A percentile compares a stretch with the other conserved stretches of the same genome.
Evolutionary conservation across 345 rosid species (phyloP).

Genomic region (Eucalyptus curtisii): DNA sequence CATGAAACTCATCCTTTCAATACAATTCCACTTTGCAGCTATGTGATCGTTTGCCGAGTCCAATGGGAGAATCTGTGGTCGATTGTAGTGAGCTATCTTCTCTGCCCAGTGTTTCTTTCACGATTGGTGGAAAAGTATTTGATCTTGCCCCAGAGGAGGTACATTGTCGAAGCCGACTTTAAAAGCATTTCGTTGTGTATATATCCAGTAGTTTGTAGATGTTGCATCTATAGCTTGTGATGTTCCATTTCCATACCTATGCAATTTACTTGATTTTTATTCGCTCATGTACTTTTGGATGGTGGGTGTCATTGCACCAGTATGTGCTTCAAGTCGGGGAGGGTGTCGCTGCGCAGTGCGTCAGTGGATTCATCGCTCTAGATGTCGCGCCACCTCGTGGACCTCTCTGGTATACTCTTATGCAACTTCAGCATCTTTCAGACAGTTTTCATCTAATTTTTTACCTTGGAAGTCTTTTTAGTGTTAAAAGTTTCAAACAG

Average conservation of each 20-base stretch:
- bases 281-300: not conserved
- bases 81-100: slow-evolving; percentile 46
- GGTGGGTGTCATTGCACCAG: slow-evolving; percentile 11
- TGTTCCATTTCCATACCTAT: not conserved
- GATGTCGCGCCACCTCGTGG: slow-evolving; percentile 54
- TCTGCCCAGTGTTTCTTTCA: slow-evolving; percentile 71
- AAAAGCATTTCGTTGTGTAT: not conserved
- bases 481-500: not conserved
- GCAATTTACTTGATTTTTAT: not conserved
- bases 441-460: not conserved
- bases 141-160: slow-evolving; percentile 79
- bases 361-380: slow-evolving; percentile 48
- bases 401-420: slow-evolving; percentile 34
- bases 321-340: slow-evolving; percentile 47
- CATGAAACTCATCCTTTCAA: not conserved
- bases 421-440: not conserved
- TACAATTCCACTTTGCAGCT: slow-evolving; percentile 29
- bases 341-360: slow-evolving; percentile 41
- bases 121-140: slow-evolving; percentile 63
- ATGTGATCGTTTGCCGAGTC: slow-evolving; percentile 75
- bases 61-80: slow-evolving; percentile 76
- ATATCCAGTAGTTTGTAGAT: not conserved
- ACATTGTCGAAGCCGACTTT: not conserved
- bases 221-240: not conserved
- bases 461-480: not conserved